phyloP scores from a whole-genome alignment of 2,329 filamentous ascomycete species.

The Cercospora sojina region DNA sequence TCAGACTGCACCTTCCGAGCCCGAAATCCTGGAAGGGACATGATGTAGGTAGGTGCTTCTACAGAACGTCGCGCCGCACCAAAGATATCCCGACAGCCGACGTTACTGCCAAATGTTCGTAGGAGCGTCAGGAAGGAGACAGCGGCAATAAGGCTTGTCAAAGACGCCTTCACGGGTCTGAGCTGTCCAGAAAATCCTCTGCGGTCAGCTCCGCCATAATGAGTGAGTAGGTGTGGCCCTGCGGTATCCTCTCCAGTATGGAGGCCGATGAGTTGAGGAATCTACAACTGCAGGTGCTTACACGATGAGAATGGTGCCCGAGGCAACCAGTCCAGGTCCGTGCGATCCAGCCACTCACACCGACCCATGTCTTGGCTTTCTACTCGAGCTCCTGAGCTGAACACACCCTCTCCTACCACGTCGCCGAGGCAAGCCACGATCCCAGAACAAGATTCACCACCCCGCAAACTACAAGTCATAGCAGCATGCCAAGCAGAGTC shows the following conservation, averaged over 20 bases:
- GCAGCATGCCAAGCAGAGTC: neutral
- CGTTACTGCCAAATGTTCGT: too few relatives aligned
- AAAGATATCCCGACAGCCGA: too few relatives aligned
- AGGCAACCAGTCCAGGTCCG: neutral
- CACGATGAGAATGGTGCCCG: neutral
- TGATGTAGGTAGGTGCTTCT: too few relatives aligned
- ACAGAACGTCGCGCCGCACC: too few relatives aligned
- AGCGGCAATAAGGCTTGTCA: too few relatives aligned
- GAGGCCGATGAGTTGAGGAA: neutral
- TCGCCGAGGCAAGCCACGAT: neutral
- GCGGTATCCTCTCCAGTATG: neutral
- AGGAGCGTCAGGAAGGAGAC: too few relatives aligned
- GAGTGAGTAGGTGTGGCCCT: neutral
- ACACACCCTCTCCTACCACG: neutral
- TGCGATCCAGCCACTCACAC: neutral
- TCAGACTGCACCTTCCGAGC: too few relatives aligned
- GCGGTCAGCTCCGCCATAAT: too few relatives aligned
- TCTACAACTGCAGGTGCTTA: neutral
- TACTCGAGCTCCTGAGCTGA: neutral
- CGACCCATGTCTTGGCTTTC: neutral
- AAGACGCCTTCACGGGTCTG: too few relatives aligned
- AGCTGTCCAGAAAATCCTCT: too few relatives aligned
- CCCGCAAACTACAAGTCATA: slow-evolving; percentile 3
- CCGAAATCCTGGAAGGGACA: too few relatives aligned
- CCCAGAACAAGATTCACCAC: neutral